Percentiles rank a stretch among this genome's conserved stretches.
These are phyloP conservation scores for Graphiopsis chlorocephala DNA, from an alignment of 2,329 filamentous ascomycete genomes.

Conservation along the genomic window DNA sequence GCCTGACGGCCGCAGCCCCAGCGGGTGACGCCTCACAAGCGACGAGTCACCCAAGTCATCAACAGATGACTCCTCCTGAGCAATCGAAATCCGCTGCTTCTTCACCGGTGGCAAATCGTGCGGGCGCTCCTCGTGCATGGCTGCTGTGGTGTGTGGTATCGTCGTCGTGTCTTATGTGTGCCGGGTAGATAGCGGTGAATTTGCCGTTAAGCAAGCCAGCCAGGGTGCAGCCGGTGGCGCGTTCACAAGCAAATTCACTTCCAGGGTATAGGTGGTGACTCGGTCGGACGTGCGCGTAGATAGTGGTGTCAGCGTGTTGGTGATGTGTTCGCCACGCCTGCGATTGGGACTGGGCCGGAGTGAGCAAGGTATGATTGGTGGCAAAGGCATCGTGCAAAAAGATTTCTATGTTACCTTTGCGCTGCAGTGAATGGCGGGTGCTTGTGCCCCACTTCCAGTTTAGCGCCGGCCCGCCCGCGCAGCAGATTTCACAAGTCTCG, in stretches of 20 bases:
- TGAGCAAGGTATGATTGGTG: not conserved
- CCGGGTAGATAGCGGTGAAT: not conserved
- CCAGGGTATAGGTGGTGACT: not conserved
- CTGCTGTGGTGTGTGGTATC: not conserved
- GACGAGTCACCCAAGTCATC: slow-evolving; percentile 34
- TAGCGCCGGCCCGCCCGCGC: not conserved
- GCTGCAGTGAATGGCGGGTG: not conserved
- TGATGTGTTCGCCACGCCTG: slow-evolving; percentile 12
- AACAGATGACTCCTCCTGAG: slow-evolving; percentile 6
- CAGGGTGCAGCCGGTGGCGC: not conserved
- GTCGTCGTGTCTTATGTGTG: not conserved
- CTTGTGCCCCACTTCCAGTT: not conserved
- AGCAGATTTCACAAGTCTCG: not conserved
- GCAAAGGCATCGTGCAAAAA: not conserved
- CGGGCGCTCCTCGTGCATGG: slow-evolving; percentile 10
- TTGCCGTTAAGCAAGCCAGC: not conserved
- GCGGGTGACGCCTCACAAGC: slow-evolving; percentile 70
- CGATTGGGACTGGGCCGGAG: not conserved
- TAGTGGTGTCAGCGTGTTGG: slow-evolving; percentile 3
- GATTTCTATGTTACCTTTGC: not conserved
- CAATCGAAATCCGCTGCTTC: slow-evolving; percentile 23
- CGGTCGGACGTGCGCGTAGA: not conserved
- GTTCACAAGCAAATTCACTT: not conserved
- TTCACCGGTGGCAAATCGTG: slow-evolving; percentile 21
- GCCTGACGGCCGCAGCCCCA: slow-evolving; percentile 81